Evolutionary conservation across 129 eudicot genomes (phyloP).

Genomic region (sunflower (Helianthus annuus)): HanXRQr2.0-SUNRISE NC_035448.2:194938237-194938736

Average conservation of each 20-base stretch:
- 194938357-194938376: slow-evolving; percentile 22
- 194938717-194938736: slow-evolving; percentile 75
- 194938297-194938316: slow-evolving; percentile 68
- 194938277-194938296: slow-evolving; percentile 11
- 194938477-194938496: slow-evolving; percentile 58
- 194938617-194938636: slow-evolving; percentile 96
- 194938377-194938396: slow-evolving; percentile 1
- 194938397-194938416: too few species aligned
- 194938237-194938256: not conserved
- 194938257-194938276: slow-evolving; percentile 1
- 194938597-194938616: slow-evolving; percentile 60
- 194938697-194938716: slow-evolving; percentile 58
- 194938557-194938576: slow-evolving; percentile 13
- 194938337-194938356: slow-evolving; percentile 65
- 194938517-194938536: slow-evolving; percentile 98
- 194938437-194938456: not conserved
- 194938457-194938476: slow-evolving; percentile 11
- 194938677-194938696: slow-evolving; percentile 61
- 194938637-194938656: slow-evolving; percentile 71
- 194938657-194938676: slow-evolving; percentile 52
- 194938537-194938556: slow-evolving; percentile 82
- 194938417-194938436: not conserved
- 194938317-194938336: slow-evolving; percentile 90
- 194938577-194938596: not conserved
- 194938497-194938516: slow-evolving; percentile 96